Evolutionary conservation across 192 early-diverging fungal species (phyloP).

Genomic region (Gaertneriomyces sp.): DNA sequence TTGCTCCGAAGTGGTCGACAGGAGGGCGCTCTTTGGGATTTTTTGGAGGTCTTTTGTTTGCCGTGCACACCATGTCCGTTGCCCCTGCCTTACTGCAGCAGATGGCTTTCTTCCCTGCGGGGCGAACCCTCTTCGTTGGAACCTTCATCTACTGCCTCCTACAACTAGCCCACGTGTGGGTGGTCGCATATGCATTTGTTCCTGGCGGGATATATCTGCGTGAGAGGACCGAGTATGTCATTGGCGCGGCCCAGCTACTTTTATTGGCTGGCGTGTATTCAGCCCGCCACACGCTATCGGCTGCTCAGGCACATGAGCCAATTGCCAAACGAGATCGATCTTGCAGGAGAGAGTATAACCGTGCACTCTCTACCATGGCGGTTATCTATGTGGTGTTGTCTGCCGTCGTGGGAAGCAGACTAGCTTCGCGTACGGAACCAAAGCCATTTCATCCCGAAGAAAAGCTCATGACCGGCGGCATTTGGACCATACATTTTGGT

Average conservation of each 20-base stretch:
- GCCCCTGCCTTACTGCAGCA: slow-evolving; percentile 14
- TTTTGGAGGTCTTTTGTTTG: slow-evolving; percentile 12
- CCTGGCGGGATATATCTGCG: slow-evolving; percentile 7
- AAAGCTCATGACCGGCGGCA: slow-evolving; percentile 11
- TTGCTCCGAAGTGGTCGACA: background rate
- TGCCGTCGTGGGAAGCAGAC: slow-evolving; percentile 8
- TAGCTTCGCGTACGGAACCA: background rate
- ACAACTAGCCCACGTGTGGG: slow-evolving; percentile 23
- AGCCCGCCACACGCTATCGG: background rate
- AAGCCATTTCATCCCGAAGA: slow-evolving; percentile 17
- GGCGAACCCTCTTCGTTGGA: slow-evolving; percentile 10
- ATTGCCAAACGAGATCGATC: background rate
- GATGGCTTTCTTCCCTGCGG: slow-evolving; percentile 6
- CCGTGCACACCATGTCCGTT: slow-evolving; percentile 7
- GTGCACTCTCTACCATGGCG: background rate
- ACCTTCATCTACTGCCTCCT: slow-evolving; percentile 6
- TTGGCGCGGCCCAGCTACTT: slow-evolving; percentile 11
- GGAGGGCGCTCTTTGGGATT: slow-evolving; percentile 10
- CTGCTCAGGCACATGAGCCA: slow-evolving; percentile 11
- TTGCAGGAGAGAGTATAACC: slow-evolving; percentile 5
- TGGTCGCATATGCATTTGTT: slow-evolving; percentile 25
- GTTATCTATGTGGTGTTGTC: slow-evolving; percentile 9
- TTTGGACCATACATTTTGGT: slow-evolving; percentile 25
- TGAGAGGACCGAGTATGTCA: slow-evolving; percentile 16
- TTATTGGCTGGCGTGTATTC: slow-evolving; percentile 5